Evolutionary conservation across 2,329 filamentous ascomycete genomes (phyloP), one percentile per base, ranked within the genome.

Genomic region (Ceratocystis papillata): DNA sequence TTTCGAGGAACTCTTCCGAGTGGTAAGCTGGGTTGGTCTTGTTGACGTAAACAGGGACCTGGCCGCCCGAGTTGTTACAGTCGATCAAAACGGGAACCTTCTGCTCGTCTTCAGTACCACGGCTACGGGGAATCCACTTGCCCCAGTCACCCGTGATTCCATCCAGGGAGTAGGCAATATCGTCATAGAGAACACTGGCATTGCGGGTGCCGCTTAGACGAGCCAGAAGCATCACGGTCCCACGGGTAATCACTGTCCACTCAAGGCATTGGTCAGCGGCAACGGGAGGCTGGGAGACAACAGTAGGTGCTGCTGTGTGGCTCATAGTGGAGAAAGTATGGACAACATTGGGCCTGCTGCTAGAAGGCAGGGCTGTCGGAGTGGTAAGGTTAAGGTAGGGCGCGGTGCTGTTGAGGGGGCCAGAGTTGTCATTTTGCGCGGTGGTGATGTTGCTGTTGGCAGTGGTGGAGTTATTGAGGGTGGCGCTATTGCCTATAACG

Each of bases 241-340:
- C 66, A 22, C 66, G 66, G n/a, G 66, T 67, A 20, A 67, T 65
- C 6, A 67, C 66, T 6, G 66, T 67, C 66, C 66, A 67, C 55
- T 67, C 66, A 17, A 65, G 64, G 41, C 66, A 67, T n/a, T 55
- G 50, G 28, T 65, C 66, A 17, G 45, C 62, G 10, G 62, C 41
- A 59, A 30, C 55, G 15, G 55, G 28, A 4, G 55, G 55, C 55
- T 59, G 25, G 15, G 55, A 59, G 8, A 25, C 10, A 12, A 5
- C 22, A 17, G 28, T 59, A 10, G 50, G 25, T 12, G 20, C 53
- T 2, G 22, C 20, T 17, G 62, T 62, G 41, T 41, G 41, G 44
- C 8, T 30, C 20, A 17, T 28, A 2, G 25, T 37, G 20, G 62
- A 37, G 20, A 25, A 22, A 20, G 62, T 22, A 12, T 25, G 25